Evolutionary conservation across 768 basidiomycete genomes (phyloP).

Genomic region (Lentinula edodes): DNA sequence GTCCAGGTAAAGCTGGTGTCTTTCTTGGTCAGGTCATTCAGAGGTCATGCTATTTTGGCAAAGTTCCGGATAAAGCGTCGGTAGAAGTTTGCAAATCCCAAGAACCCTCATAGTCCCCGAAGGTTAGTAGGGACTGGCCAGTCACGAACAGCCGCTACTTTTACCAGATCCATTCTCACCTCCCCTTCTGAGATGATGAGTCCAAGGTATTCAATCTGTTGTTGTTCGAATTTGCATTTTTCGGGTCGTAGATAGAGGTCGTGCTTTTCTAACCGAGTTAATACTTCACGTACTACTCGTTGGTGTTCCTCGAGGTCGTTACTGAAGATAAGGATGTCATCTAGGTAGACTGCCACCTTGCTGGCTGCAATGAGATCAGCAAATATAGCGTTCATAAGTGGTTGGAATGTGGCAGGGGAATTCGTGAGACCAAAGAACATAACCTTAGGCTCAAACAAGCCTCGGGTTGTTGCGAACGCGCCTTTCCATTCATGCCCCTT

Average conservation of each 20-base stretch:
- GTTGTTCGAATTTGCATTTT: slow-evolving; percentile 22
- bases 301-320: slow-evolving; percentile 8
- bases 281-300: slow-evolving; percentile 10
- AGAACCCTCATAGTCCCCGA: no score
- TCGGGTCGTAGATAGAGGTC: slow-evolving; percentile 19
- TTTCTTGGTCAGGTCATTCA: no score
- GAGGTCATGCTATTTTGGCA: no score
- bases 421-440: slow-evolving; percentile 37
- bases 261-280: slow-evolving; percentile 13
- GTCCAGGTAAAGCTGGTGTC: no score
- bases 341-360: slow-evolving; percentile 25
- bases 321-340: slow-evolving; percentile 24
- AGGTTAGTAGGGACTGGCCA: no score
- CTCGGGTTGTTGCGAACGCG: slow-evolving; percentile 30
- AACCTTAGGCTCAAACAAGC: slow-evolving; percentile 33
- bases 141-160: no score
- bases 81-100: no score
- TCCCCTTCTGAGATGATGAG: no score
- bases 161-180: no score
- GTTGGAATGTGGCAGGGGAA: slow-evolving; percentile 22
- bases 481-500: slow-evolving; percentile 40
- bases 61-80: no score
- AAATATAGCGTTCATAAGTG: slow-evolving; percentile 30
- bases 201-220: no score
- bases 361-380: slow-evolving; percentile 17